These are phyloP conservation scores for Ricinus communis DNA, from an alignment of 345 rosid genomes.

Conservation along the genomic window DNA sequence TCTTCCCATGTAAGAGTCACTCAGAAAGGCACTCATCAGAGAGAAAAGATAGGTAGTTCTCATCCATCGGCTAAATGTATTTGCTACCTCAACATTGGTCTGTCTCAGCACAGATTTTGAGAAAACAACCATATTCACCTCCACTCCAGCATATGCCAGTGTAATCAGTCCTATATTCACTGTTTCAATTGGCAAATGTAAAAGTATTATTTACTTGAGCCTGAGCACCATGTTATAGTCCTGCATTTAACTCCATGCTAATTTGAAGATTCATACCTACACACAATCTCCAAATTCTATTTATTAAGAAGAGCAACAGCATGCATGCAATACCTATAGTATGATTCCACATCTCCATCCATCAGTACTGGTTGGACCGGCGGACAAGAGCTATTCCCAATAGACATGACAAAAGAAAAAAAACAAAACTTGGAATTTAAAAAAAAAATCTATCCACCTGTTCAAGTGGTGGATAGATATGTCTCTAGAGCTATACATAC, in stretches of 20 bases:
- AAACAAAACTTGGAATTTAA: too few species aligned
- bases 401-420: too few species aligned
- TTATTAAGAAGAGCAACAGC: too few species aligned
- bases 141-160: constrained; percentile 31
- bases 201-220: neutral
- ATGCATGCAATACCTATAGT: constrained; percentile 22
- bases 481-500: too few species aligned
- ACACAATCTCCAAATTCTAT: too few species aligned
- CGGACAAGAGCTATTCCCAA: too few species aligned
- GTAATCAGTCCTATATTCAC: constrained; percentile 31
- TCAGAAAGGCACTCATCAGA: constrained; percentile 42
- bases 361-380: constrained; percentile 32
- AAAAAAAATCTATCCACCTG: too few species aligned
- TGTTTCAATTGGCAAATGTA: neutral
- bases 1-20: constrained; percentile 41
- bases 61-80: constrained; percentile 34
- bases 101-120: constrained; percentile 33
- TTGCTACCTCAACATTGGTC: constrained; percentile 37
- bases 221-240: too few species aligned
- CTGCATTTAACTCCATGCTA: too few species aligned
- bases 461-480: too few species aligned
- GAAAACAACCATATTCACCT: constrained; percentile 39
- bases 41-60: constrained; percentile 38
- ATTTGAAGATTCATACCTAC: too few species aligned
- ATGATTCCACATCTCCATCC: constrained; percentile 40